Base-by-base conservation (phyloP, 768 basidiomycete genomes). In the Suillus brevipes region DNA sequence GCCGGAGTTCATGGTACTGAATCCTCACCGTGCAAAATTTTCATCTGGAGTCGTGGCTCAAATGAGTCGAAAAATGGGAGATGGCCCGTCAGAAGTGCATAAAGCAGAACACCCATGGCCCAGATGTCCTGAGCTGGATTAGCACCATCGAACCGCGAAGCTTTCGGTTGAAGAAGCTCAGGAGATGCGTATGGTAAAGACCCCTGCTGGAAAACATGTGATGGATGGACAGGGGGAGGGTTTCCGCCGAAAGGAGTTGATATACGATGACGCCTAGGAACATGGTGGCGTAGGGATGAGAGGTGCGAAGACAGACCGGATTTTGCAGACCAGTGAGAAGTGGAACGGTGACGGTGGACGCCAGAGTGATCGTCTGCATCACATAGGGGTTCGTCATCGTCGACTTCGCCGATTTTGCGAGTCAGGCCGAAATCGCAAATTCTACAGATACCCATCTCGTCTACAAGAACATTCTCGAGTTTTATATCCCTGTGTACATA, bases 401-500 rank as follows among this genome's bases (percentile, higher is more conserved):
- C 80, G 5, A 68, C 65, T 68, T 83, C 84, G 70, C 85, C 87
- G 49, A 94, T 87, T 64, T 81, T 81, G 71, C 84, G 83, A 23
- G 92, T 83, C 81, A 95, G 85, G 58, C 94, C 93, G 78, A 96
- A 95, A 78, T 96, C 94, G 52, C 82, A 81, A 38, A 97, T 89
- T 72, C 88, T 87, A 80, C 94, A 95, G n/a, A 89, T 84, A 63
- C 92, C 91, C 81, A 86, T 87, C 74, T 93, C 91, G 75, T 96
- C 94, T 61, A 96, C 89, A 50, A 99, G 86, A 58, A 99, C 88
- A 79, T 99, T 99, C 79, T 99, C 97, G 65, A 97, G 86, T 80
- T 99, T 99, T 76, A 99, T 81, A 78, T 99, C 97, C 70, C 95
- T 86, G 79, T 99, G 97, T 62, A 96, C 90, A 69, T 90, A 86